These are phyloP conservation scores for Corynespora cassiicola DNA, from an alignment of 2,329 filamentous ascomycete species.

Conservation along the genomic window DNA sequence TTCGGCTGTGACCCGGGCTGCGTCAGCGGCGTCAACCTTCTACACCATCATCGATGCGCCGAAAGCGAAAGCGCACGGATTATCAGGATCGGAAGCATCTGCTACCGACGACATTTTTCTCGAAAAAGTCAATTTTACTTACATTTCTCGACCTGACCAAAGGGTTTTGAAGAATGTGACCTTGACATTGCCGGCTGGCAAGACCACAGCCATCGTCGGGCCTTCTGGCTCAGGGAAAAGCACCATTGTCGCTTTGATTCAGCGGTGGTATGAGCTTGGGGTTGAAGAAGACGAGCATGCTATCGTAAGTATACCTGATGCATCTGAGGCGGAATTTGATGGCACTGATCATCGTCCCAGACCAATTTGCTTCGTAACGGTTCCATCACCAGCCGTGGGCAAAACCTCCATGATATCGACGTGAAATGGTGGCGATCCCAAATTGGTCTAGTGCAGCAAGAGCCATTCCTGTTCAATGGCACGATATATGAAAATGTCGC, in stretches of 20 bases:
- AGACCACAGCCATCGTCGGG: slow-evolving; percentile 89
- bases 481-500: slow-evolving; percentile 88
- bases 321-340: background rate
- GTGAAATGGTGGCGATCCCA: slow-evolving; percentile 89
- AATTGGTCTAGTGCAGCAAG: slow-evolving; percentile 88
- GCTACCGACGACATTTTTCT: slow-evolving; percentile 29
- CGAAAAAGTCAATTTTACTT: slow-evolving; percentile 28
- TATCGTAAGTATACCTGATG: slow-evolving; percentile 7
- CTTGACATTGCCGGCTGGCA: slow-evolving; percentile 82
- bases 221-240: slow-evolving; percentile 93
- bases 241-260: slow-evolving; percentile 88
- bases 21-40: slow-evolving; percentile 25
- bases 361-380: slow-evolving; percentile 27
- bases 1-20: slow-evolving; percentile 19
- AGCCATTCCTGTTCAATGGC: slow-evolving; percentile 85
- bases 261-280: slow-evolving; percentile 77
- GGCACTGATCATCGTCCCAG: slow-evolving; percentile 3
- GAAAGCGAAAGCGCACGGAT: slow-evolving; percentile 16
- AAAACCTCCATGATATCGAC: slow-evolving; percentile 78
- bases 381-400: slow-evolving; percentile 21
- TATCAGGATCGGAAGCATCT: slow-evolving; percentile 16
- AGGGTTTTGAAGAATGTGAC: slow-evolving; percentile 82
- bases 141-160: slow-evolving; percentile 71
- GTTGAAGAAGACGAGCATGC: slow-evolving; percentile 13
- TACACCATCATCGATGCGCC: slow-evolving; percentile 32